A percentile compares a stretch with the other conserved stretches of the same genome.
Conservation (phyloP, 495 filamentous ascomycete genomes). For the Lepraria neglecta region DNA sequence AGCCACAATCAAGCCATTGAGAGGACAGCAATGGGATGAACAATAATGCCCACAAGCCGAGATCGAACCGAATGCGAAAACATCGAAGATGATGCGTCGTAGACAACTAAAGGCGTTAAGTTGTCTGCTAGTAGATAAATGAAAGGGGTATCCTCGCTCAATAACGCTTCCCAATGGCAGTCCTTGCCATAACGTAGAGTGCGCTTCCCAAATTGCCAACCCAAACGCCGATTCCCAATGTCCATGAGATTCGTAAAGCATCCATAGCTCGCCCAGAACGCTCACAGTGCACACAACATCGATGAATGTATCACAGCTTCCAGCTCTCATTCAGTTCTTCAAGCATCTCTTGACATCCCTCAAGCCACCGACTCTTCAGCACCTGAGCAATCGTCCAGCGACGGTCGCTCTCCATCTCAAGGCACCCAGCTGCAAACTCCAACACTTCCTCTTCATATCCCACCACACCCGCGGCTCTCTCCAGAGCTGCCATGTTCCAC, state of each 20-base stretch:
- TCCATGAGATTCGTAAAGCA: neutral
- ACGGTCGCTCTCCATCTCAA: conserved; percentile 45
- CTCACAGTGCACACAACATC: neutral
- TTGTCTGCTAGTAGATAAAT: neutral
- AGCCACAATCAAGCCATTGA: no score
- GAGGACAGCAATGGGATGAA: no score
- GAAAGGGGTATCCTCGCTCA: conserved; percentile 18
- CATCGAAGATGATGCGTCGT: neutral
- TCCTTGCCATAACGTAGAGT: neutral
- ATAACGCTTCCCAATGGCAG: neutral
- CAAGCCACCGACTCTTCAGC: conserved; percentile 54
- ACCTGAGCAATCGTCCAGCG: conserved; percentile 50
- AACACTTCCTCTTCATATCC: conserved; percentile 39
- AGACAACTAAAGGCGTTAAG: neutral
- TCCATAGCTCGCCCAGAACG: conserved; percentile 13
- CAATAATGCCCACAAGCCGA: no score
- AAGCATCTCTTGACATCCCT: conserved; percentile 34
- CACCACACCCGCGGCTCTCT: conserved; percentile 31
- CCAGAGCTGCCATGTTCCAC: conserved; percentile 51
- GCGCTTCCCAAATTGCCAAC: neutral
- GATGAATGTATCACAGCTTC: conserved; percentile 24
- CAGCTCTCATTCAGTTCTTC: conserved; percentile 28
- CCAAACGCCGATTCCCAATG: neutral
- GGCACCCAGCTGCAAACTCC: conserved; percentile 47
- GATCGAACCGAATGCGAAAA: neutral